These are phyloP conservation scores for Corylus avellana DNA, from an alignment of 306 rosid genomes.

Conservation along the genomic window DNA sequence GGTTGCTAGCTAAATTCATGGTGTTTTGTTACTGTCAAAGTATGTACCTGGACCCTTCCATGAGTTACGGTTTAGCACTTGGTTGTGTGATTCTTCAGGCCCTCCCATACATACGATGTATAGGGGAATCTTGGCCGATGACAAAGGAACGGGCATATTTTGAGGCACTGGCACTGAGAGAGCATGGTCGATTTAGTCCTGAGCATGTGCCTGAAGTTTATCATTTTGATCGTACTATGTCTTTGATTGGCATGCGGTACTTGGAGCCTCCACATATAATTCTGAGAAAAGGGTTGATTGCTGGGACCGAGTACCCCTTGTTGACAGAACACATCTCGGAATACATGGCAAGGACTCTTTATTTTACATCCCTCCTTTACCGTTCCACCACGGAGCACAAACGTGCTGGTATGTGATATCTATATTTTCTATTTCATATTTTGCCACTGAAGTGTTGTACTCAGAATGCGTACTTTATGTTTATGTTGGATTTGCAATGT, in stretches of 20 bases:
- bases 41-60: neutral
- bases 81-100: constrained; percentile 46
- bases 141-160: constrained; percentile 90
- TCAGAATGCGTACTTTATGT: neutral
- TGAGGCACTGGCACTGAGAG: constrained; percentile 61
- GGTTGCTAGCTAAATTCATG: too few relatives aligned
- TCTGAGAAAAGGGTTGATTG: constrained; percentile 83
- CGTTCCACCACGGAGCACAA: constrained; percentile 76
- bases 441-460: neutral
- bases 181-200: constrained; percentile 48
- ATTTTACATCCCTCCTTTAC: constrained; percentile 73
- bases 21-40: neutral
- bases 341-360: constrained; percentile 78
- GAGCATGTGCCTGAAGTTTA: constrained; percentile 77
- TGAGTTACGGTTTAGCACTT: neutral
- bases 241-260: constrained; percentile 86
- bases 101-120: constrained; percentile 76
- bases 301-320: constrained; percentile 74
- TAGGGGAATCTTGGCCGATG: constrained; percentile 97
- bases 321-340: constrained; percentile 73
- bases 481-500: neutral
- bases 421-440: neutral
- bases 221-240: constrained; percentile 85
- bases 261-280: constrained; percentile 92
- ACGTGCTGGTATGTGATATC: constrained; percentile 54